A percentile compares a stretch with the other conserved stretches of the same genome.
Evolutionary conservation across 345 rosid species (phyloP).

Genomic region (Cardamine chenopodiifolia): DNA sequence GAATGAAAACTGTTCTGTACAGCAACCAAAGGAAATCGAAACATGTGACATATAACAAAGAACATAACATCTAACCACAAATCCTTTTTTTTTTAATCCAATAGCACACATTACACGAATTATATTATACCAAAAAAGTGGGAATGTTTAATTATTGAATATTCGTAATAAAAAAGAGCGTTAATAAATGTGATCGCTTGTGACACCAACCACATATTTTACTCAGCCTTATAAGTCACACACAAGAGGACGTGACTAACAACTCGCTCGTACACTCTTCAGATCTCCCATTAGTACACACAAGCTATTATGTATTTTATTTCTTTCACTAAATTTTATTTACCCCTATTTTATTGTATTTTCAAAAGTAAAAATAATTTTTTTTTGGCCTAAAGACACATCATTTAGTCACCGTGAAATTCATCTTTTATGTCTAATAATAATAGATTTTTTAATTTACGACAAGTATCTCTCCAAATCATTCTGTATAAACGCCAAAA

Average conservation of each 20-base stretch:
- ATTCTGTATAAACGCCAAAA: neutral
- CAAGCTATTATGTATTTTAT: conserved; percentile 10
- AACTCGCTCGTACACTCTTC: conserved; percentile 31
- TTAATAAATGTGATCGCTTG: conserved; percentile 39
- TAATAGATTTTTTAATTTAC: neutral
- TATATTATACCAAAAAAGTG: neutral
- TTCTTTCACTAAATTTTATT: conserved; percentile 3
- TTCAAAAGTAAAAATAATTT: neutral
- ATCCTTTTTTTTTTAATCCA: neutral
- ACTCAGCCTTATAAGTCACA: conserved; percentile 39
- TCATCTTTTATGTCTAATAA: conserved; percentile 1
- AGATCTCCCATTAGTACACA: conserved; percentile 20
- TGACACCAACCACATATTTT: conserved; percentile 38
- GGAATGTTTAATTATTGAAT: neutral
- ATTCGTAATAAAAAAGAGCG: neutral
- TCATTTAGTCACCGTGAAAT: neutral
- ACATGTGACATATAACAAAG: conserved; percentile 23
- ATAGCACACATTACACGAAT: conserved; percentile 3
- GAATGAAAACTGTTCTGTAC: conserved; percentile 13
- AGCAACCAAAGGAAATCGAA: conserved; percentile 15
- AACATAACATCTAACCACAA: conserved; percentile 3
- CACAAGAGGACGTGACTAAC: conserved; percentile 26
- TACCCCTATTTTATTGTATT: neutral
- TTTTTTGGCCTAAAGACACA: neutral
- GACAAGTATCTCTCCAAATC: neutral